Evolutionary conservation across 352 stramenopile genomes (phyloP).

Genomic region (Phytophthora colocasiae): DNA sequence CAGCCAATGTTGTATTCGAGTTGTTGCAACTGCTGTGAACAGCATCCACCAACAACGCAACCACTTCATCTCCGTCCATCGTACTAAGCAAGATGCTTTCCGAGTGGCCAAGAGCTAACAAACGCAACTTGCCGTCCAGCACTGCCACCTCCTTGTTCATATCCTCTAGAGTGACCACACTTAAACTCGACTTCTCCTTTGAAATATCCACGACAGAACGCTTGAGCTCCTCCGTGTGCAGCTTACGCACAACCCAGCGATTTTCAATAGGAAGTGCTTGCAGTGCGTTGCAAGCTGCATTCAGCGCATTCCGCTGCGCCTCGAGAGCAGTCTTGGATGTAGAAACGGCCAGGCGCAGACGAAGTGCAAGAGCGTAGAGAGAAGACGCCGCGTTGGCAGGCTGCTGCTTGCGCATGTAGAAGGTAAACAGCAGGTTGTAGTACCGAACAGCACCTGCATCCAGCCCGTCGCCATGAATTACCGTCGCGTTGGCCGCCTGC

Average conservation of each 20-base stretch:
- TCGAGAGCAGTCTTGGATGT: slow-evolving; percentile 51
- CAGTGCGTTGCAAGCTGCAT: slow-evolving; percentile 56
- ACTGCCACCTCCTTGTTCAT: slow-evolving; percentile 64
- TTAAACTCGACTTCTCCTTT: slow-evolving; percentile 33
- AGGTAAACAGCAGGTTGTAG: slow-evolving; percentile 77
- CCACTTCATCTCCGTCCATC: slow-evolving; percentile 65
- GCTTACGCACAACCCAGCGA: slow-evolving; percentile 76
- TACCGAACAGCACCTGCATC: slow-evolving; percentile 60
- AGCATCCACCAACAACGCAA: slow-evolving; percentile 63
- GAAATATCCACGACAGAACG: slow-evolving; percentile 6
- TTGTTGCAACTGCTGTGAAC: slow-evolving; percentile 35
- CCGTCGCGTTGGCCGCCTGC: slow-evolving; percentile 74
- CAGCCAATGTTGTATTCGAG: slow-evolving; percentile 34
- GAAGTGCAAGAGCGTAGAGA: slow-evolving; percentile 64
- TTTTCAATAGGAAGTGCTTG: slow-evolving; percentile 49
- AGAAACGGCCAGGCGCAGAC: slow-evolving; percentile 49
- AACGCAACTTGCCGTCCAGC: slow-evolving; percentile 68
- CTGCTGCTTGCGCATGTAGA: slow-evolving; percentile 71
- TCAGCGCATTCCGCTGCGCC: slow-evolving; percentile 70
- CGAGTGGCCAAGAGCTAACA: slow-evolving; percentile 58
- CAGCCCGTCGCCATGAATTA: slow-evolving; percentile 42
- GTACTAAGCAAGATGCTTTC: slow-evolving; percentile 65
- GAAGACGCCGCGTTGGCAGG: slow-evolving; percentile 65
- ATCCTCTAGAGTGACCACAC: slow-evolving; percentile 70
- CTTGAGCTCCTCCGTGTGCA: slow-evolving; percentile 65